Percentiles rank a stretch among this genome's conserved stretches.
These are phyloP conservation scores for Edaphochlamys debaryana DNA, from an alignment of 139 green algal genomes.

Conservation along the genomic window DNA sequence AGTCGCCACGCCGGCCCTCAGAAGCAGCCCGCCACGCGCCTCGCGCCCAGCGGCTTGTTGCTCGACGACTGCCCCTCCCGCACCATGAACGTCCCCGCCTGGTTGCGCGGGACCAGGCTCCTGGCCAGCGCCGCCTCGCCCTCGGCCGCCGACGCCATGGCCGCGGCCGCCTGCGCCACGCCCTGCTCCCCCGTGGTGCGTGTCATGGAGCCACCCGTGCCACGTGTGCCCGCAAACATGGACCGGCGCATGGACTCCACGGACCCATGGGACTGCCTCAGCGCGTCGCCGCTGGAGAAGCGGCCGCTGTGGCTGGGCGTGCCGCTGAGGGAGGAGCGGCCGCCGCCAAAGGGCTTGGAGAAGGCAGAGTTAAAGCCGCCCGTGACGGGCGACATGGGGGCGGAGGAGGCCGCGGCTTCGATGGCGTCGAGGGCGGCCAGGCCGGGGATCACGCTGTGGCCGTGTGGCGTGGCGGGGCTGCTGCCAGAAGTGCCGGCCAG, in stretches of 20 bases:
- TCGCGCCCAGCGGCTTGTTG: neutral
- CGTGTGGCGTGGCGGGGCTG: too few species aligned
- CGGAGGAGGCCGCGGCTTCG: neutral
- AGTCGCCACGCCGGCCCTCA: too few species aligned
- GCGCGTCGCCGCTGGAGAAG: neutral
- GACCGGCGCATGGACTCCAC: neutral
- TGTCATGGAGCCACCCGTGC: neutral
- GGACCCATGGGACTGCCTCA: neutral
- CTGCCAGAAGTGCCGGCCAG: too few species aligned
- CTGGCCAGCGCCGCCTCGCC: constrained; percentile 5
- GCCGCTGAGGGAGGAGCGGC: neutral
- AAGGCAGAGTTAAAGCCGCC: neutral
- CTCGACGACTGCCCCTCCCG: neutral
- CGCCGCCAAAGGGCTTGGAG: neutral
- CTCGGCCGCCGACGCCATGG: neutral
- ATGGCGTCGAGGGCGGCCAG: too few species aligned
- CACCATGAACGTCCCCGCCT: constrained; percentile 30
- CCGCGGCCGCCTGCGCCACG: neutral
- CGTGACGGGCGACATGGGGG: neutral
- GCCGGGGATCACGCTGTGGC: too few species aligned
- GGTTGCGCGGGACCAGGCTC: constrained; percentile 12
- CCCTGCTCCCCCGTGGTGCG: neutral
- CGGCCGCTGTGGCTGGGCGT: too few species aligned
- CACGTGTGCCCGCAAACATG: neutral
- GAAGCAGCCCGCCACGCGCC: constrained; percentile 14